These are phyloP conservation scores for Basidioascus undulatus DNA, from an alignment of 768 basidiomycete species.

Conservation along the genomic window DNA sequence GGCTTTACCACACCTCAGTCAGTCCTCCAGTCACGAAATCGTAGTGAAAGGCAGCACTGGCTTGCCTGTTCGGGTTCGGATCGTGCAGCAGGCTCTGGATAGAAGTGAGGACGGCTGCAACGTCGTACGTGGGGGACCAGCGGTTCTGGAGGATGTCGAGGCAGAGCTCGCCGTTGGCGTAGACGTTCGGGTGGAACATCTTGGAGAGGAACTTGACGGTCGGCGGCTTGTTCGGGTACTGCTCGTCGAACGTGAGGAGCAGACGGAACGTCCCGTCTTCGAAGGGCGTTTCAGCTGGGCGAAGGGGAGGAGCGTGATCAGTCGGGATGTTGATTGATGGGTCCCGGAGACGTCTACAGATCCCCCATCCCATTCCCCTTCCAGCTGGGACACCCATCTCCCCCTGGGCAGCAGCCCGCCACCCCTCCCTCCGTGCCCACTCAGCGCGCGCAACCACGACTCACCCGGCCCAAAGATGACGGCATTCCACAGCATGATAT, in stretches of 20 bases:
- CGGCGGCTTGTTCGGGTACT: slow-evolving; percentile 95
- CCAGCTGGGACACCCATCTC: no score
- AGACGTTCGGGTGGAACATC: slow-evolving; percentile 99
- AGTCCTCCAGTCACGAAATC: neutral
- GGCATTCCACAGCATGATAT: slow-evolving; percentile 99
- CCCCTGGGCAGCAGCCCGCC: no score
- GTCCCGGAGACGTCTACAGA: no score
- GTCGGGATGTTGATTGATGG: no score
- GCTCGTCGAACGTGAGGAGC: slow-evolving; percentile 81
- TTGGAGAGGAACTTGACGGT: slow-evolving; percentile 68
- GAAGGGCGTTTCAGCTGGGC: slow-evolving; percentile 86
- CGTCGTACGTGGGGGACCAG: slow-evolving; percentile 97
- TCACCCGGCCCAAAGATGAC: slow-evolving; percentile 95
- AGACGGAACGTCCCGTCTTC: slow-evolving; percentile 98
- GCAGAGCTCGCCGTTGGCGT: slow-evolving; percentile 92
- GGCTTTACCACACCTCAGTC: slow-evolving; percentile 26
- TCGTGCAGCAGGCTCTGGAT: slow-evolving; percentile 91
- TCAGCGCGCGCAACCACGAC: slow-evolving; percentile 15
- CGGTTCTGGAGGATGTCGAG: slow-evolving; percentile 95
- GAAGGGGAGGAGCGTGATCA: no score
- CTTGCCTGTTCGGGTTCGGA: slow-evolving; percentile 66
- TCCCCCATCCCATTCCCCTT: no score
- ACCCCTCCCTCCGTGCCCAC: no score
- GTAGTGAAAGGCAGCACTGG: neutral
- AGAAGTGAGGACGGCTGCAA: slow-evolving; percentile 87